Conservation (phyloP, 2,329 filamentous ascomycete species). For the Dactylellina haptotyla region DNA sequence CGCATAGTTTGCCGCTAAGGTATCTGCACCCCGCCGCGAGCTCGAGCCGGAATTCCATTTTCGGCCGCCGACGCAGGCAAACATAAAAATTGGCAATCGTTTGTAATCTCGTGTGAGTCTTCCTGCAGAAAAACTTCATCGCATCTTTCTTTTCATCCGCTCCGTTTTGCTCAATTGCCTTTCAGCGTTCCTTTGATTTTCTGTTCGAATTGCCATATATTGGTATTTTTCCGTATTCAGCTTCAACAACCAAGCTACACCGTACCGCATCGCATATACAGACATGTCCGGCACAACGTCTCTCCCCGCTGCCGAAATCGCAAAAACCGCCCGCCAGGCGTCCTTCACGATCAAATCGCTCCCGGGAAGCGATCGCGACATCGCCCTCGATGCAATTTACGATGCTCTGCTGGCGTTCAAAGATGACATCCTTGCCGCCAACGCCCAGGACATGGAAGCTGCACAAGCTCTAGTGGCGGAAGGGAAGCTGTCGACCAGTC, state of each 20-base stretch:
- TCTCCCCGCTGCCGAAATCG: conserved; percentile 58
- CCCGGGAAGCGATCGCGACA: conserved; percentile 78
- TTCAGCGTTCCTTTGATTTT: background rate
- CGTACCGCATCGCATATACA: background rate
- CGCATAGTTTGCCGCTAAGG: conserved; percentile 3
- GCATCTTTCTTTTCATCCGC: background rate
- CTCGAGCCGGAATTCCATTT: background rate
- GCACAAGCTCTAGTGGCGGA: conserved; percentile 78
- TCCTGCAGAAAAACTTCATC: background rate
- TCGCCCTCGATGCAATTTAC: conserved; percentile 84
- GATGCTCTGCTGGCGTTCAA: conserved; percentile 75
- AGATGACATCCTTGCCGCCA: conserved; percentile 83
- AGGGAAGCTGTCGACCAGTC: conserved; percentile 80
- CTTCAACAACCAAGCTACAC: background rate
- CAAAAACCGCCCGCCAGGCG: conserved; percentile 63
- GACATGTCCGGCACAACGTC: conserved; percentile 42
- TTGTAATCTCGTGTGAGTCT: background rate
- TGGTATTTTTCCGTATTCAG: background rate
- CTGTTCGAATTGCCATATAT: background rate
- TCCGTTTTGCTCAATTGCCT: background rate
- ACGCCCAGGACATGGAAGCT: conserved; percentile 80
- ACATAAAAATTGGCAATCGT: conserved; percentile 8
- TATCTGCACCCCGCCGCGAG: conserved; percentile 11
- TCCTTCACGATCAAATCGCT: conserved; percentile 86
- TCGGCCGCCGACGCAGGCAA: conserved; percentile 28